Base-by-base conservation (phyloP, 2,329 filamentous ascomycete species). In the Botrytis paeoniae region DNA sequence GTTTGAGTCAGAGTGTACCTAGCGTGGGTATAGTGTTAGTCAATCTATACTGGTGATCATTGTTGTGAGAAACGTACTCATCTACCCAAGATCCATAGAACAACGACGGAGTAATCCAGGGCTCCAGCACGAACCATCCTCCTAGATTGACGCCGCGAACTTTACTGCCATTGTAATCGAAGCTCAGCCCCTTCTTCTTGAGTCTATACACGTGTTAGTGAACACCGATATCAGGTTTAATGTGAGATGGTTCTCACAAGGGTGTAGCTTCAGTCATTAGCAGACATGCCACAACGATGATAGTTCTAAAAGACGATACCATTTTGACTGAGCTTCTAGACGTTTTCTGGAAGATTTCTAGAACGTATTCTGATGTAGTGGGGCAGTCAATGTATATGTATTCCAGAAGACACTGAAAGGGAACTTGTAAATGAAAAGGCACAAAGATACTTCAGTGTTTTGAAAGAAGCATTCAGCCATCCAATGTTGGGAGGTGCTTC, bases 71-170 rank as follows among this genome's bases (percentile, higher is more conserved):
- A 79, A 20, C 80, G 76, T 5, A 80, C 79, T 54, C 77, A 83
- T 64, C 79, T 74, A 29, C 76, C 76, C 72, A 79, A 75, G 71
- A 78, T 73, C 75, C 76, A 78, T 45, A 75, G 78, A 89, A 89
- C 51, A 89, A 81, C 1, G 86, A 88, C 39, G 87, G 87, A 3
- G 86, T 89, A 69, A 89, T 89, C 86, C 86, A 88, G 59, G 82
- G 81, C 77, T 80, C 78, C 1, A 80, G 74, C 14, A 80, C 78
- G 25, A 80, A 77, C 79, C 78, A 80, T 1, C 89, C 89, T 70
- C 89, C 89, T 8, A 91, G 83, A 78, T 91, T 92, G 43, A 91
- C 89, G 71, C 89, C 89, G 20, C 88, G 86, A 60, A 91, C 85
- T 78, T 88, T 89, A 32, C 86, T 77, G 61, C 79, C 79, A 73